Conservation (phyloP, 306 rosid genomes). For the Casuarina cunninghamiana region DNA sequence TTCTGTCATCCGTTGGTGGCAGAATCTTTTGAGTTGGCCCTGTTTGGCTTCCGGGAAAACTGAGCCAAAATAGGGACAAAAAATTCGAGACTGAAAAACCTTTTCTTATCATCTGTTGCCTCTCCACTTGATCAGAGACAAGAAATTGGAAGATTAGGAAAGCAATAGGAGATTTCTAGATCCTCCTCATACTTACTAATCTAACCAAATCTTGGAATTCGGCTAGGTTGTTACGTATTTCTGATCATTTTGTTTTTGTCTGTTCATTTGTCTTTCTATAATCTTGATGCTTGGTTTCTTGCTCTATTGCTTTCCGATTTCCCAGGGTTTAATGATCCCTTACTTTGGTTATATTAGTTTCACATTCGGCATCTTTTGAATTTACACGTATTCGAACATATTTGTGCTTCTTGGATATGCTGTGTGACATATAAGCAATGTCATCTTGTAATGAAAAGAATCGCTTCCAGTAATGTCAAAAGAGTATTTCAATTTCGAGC, state of each 20-base stretch:
- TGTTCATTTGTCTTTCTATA: not conserved
- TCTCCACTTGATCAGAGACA: not conserved
- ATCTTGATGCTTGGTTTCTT: not conserved
- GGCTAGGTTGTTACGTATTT: not conserved
- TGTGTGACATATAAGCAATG: not conserved
- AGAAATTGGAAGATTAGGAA: not conserved
- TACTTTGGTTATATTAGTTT: not conserved
- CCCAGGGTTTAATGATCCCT: not conserved
- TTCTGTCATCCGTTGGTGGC: not conserved
- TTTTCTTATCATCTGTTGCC: not conserved
- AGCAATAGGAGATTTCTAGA: not conserved
- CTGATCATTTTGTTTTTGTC: not conserved
- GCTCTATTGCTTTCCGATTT: not conserved
- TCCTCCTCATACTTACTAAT: not conserved
- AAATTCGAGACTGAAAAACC: not conserved
- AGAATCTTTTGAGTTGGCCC: not conserved
- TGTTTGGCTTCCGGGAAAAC: conserved; percentile 7
- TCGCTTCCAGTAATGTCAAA: not conserved
- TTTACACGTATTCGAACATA: not conserved
- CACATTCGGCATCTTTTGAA: not conserved
- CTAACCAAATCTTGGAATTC: not conserved
- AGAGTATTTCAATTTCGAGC: not conserved
- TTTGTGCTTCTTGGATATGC: not conserved
- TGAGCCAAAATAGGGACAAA: not conserved
- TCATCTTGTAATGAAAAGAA: not conserved